These are phyloP conservation scores for Tricholoma matsutake DNA, from an alignment of 768 basidiomycete genomes.

Conservation along the genomic window DNA sequence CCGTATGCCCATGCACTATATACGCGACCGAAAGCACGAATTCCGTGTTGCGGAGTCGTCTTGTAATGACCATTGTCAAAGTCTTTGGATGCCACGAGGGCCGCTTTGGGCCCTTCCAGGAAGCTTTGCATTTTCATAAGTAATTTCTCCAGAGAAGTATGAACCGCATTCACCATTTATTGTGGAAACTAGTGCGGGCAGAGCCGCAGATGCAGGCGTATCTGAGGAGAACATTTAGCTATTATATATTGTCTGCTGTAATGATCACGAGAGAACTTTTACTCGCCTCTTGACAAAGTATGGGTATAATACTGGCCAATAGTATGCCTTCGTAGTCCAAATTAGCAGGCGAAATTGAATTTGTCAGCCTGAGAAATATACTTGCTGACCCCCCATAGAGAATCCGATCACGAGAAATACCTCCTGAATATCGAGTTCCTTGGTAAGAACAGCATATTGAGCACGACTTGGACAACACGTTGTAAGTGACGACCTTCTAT, in stretches of 20 bases:
- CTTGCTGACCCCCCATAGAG: slow-evolving; percentile 59
- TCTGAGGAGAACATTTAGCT: slow-evolving; percentile 31
- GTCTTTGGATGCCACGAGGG: slow-evolving; percentile 51
- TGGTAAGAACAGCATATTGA: slow-evolving; percentile 50
- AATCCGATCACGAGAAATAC: slow-evolving; percentile 50
- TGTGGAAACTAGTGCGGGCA: slow-evolving; percentile 53
- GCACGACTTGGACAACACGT: slow-evolving; percentile 37
- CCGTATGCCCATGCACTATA: slow-evolving; percentile 61
- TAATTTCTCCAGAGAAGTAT: not conserved
- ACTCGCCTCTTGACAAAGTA: slow-evolving; percentile 48
- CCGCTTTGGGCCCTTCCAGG: slow-evolving; percentile 57
- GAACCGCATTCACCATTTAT: slow-evolving; percentile 33
- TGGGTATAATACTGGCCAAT: slow-evolving; percentile 56
- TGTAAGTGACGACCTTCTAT: not conserved
- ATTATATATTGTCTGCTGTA: not conserved
- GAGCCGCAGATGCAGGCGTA: slow-evolving; percentile 51
- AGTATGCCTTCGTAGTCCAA: slow-evolving; percentile 38
- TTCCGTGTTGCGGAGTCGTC: slow-evolving; percentile 41
- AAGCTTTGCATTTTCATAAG: slow-evolving; percentile 34
- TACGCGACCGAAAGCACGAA: slow-evolving; percentile 54
- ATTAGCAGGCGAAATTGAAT: not conserved
- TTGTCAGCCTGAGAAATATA: slow-evolving; percentile 3
- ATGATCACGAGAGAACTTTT: not conserved
- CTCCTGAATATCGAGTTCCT: slow-evolving; percentile 42
- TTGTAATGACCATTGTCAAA: slow-evolving; percentile 54